These are phyloP conservation scores for Drechslera avenae DNA, from an alignment of 2,329 filamentous ascomycete species.

Conservation along the genomic window DNA sequence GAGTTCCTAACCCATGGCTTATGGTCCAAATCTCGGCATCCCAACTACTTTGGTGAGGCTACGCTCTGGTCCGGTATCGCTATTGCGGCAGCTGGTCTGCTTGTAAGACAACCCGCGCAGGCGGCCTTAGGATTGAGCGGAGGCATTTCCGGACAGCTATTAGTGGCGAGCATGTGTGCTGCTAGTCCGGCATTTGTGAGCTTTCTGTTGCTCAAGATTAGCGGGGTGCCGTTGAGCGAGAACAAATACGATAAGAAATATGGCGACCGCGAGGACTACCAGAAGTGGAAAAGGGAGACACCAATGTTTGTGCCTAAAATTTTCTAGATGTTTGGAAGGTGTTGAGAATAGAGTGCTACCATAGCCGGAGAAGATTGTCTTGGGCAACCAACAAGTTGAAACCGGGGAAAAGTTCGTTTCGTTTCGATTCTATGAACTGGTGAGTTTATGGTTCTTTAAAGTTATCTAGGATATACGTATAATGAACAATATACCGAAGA, in stretches of 20 bases:
- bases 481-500: too few relatives aligned
- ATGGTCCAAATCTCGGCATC: conserved; percentile 66
- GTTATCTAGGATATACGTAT: too few relatives aligned
- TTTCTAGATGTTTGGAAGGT: conserved; percentile 29
- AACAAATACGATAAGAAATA: conserved; percentile 70
- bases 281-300: conserved; percentile 70
- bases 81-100: conserved; percentile 61
- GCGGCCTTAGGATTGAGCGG: conserved; percentile 61
- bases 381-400: too few relatives aligned
- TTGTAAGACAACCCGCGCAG: conserved; percentile 61
- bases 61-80: conserved; percentile 73
- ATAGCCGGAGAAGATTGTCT: too few relatives aligned
- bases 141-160: conserved; percentile 48
- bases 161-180: conserved; percentile 59
- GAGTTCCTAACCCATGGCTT: conserved; percentile 68
- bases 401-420: too few relatives aligned
- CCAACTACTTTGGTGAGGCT: conserved; percentile 75
- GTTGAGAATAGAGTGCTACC: too few relatives aligned
- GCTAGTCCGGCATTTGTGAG: conserved; percentile 68
- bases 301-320: conserved; percentile 69
- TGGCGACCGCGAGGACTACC: conserved; percentile 68
- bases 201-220: conserved; percentile 67
- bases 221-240: conserved; percentile 69
- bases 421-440: too few relatives aligned
- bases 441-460: too few relatives aligned